A percentile compares a stretch with the other conserved stretches of the same genome.
These are phyloP conservation scores for Dovyalis caffra DNA, from an alignment of 345 rosid genomes.

Conservation along the genomic window DNA sequence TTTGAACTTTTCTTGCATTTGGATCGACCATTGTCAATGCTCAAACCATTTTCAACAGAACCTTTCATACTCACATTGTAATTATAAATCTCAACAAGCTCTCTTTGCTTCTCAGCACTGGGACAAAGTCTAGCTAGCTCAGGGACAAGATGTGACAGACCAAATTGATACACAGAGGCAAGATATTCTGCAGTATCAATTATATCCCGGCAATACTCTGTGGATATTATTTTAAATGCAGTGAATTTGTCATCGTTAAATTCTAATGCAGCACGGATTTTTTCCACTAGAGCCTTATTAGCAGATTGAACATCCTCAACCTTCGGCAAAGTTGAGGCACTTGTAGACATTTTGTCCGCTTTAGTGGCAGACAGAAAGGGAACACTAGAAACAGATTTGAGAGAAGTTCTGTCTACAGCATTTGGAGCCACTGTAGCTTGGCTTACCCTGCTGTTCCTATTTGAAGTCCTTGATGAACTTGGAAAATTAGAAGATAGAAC, in stretches of 20 bases:
- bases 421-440: conserved; percentile 5
- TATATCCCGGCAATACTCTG: conserved; percentile 17
- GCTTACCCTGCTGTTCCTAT: conserved; percentile 1
- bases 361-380: conserved; percentile 2
- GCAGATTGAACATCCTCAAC: conserved; percentile 22
- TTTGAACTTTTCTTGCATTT: conserved; percentile 1
- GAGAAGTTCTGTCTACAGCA: background rate
- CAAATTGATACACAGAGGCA: conserved; percentile 26
- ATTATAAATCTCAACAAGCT: conserved; percentile 24
- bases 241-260: conserved; percentile 20
- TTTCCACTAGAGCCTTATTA: conserved; percentile 28
- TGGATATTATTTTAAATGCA: conserved; percentile 23
- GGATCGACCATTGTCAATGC: background rate
- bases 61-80: conserved; percentile 12
- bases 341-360: background rate
- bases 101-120: conserved; percentile 22
- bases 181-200: conserved; percentile 20
- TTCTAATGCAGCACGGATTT: conserved; percentile 17
- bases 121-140: conserved; percentile 31
- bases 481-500: conserved; percentile 4
- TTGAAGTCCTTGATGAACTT: conserved; percentile 13
- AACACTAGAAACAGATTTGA: background rate
- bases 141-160: conserved; percentile 22
- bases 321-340: background rate
- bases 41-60: background rate